These are phyloP conservation scores for Talaromyces rugulosus DNA, from an alignment of 2,329 filamentous ascomycete species.

Conservation along the genomic window DNA sequence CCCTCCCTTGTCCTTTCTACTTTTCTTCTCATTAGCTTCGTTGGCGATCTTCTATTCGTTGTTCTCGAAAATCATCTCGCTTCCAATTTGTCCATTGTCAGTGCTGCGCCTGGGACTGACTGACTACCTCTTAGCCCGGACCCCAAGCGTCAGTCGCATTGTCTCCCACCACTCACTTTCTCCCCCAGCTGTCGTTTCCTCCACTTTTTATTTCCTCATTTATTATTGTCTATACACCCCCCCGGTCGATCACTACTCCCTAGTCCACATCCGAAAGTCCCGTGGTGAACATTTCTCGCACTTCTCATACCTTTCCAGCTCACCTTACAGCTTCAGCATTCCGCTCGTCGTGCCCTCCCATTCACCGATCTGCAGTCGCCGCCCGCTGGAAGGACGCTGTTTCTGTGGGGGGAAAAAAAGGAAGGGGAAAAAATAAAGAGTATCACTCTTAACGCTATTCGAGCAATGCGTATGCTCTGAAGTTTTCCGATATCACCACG, in stretches of 20 bases:
- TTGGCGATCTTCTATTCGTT: background rate
- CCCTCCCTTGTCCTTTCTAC: background rate
- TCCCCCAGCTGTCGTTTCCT: background rate
- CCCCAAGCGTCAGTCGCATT: constrained; percentile 1
- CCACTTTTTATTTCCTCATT: background rate
- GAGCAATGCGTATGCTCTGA: constrained; percentile 14
- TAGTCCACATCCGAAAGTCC: background rate
- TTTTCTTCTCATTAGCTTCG: background rate
- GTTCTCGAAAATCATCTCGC: background rate
- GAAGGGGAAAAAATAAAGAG: background rate
- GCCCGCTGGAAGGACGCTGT: background rate
- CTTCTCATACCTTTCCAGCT: background rate
- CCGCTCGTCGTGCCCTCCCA: background rate
- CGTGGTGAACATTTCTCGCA: background rate
- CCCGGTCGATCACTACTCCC: background rate
- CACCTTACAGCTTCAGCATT: background rate
- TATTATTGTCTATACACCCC: background rate
- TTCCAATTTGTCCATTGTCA: background rate
- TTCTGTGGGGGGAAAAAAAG: background rate
- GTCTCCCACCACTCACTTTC: background rate
- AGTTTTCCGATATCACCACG: constrained; percentile 17
- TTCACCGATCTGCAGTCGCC: background rate
- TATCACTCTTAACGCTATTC: background rate
- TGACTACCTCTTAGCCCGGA: background rate
- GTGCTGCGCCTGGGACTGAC: background rate